A percentile compares a stretch with the other conserved stretches of the same genome.
These are phyloP conservation scores for Cercis canadensis DNA, from an alignment of 306 rosid genomes.

Conservation along the genomic window DNA sequence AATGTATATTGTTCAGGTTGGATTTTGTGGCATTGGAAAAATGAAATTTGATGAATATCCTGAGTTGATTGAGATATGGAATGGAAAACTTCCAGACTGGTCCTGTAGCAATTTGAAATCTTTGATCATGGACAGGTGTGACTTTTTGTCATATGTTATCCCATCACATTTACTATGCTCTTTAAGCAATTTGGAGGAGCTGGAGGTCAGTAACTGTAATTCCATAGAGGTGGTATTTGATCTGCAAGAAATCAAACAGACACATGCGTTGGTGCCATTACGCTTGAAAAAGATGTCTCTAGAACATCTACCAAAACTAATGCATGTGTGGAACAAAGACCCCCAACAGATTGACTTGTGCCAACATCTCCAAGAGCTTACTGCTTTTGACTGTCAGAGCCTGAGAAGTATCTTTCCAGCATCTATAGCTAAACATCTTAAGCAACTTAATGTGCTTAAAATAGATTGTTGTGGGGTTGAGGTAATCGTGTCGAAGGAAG, in stretches of 20 bases:
- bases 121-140: background rate
- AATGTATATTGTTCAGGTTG: no score
- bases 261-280: background rate
- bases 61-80: background rate
- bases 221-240: background rate
- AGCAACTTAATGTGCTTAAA: no score
- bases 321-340: background rate
- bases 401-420: background rate
- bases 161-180: background rate
- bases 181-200: background rate
- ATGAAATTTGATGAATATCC: background rate
- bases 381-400: background rate
- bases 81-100: background rate
- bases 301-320: background rate
- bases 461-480: conserved; percentile 17
- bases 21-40: no score
- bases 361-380: background rate
- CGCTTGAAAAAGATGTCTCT: background rate
- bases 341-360: background rate
- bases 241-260: background rate
- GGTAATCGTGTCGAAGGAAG: conserved; percentile 25
- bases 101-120: background rate
- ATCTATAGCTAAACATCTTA: background rate
- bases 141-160: background rate
- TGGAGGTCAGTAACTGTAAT: background rate